Evolutionary conservation across 2,329 filamentous ascomycete species (phyloP).

Genomic region (Penicillium sp.): DNA sequence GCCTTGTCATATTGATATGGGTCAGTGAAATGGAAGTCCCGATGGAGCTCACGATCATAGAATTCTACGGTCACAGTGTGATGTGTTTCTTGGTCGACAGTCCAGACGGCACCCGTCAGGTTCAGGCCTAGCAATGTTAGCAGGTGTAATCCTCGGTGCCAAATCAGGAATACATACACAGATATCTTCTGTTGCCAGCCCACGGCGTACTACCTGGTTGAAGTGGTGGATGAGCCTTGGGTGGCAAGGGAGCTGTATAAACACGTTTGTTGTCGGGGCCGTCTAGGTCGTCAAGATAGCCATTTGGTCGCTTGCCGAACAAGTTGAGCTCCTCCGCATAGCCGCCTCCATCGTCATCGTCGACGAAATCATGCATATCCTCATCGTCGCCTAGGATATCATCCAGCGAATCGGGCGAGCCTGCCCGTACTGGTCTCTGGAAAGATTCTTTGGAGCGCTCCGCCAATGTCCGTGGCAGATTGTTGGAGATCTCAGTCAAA

Average conservation of each 20-base stretch:
- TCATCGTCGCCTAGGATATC: slow-evolving; percentile 74
- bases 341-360: slow-evolving; percentile 93
- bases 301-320: slow-evolving; percentile 67
- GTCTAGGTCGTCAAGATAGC: slow-evolving; percentile 53
- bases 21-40: slow-evolving; percentile 97
- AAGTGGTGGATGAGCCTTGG: slow-evolving; percentile 80
- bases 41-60: slow-evolving; percentile 89
- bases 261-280: slow-evolving; percentile 59
- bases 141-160: background rate
- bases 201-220: slow-evolving; percentile 95
- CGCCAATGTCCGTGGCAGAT: slow-evolving; percentile 61
- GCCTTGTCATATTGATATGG: slow-evolving; percentile 96
- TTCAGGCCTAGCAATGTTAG: slow-evolving; percentile 66
- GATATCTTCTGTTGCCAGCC: slow-evolving; percentile 90
- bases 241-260: slow-evolving; percentile 58
- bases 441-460: slow-evolving; percentile 64
- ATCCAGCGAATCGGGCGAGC: slow-evolving; percentile 78
- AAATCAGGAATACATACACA: slow-evolving; percentile 61
- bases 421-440: slow-evolving; percentile 61
- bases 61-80: slow-evolving; percentile 97
- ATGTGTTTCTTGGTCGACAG: slow-evolving; percentile 90
- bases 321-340: slow-evolving; percentile 72
- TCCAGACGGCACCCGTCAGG: slow-evolving; percentile 94
- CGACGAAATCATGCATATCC: slow-evolving; percentile 80
- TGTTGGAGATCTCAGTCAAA: slow-evolving; percentile 70